phyloP scores from a whole-genome alignment of 805 yeast species.

The Tetrapisispora pingtungensis region DNA sequence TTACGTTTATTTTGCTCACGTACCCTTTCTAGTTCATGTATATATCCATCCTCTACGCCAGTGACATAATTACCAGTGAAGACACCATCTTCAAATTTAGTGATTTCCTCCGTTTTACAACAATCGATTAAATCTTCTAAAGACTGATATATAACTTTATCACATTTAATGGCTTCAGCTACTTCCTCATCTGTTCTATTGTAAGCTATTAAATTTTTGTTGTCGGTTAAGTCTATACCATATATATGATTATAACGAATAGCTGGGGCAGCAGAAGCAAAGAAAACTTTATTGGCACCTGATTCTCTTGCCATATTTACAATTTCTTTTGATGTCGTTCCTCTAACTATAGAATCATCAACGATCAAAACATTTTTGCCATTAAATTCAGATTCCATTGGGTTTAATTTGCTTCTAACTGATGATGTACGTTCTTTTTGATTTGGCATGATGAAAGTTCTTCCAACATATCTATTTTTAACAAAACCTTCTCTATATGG shows the following conservation, averaged over 20 bases:
- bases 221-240: conserved; percentile 95
- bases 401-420: conserved; percentile 89
- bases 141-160: conserved; percentile 79
- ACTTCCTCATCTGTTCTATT: conserved; percentile 66
- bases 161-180: conserved; percentile 76
- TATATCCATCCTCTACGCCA: conserved; percentile 79
- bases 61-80: conserved; percentile 92
- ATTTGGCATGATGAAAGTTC: conserved; percentile 98
- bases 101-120: conserved; percentile 41
- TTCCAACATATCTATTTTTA: conserved; percentile 91
- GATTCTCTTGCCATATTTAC: conserved; percentile 98
- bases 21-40: conserved; percentile 70
- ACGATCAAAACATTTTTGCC: conserved; percentile 80
- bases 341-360: conserved; percentile 95
- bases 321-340: conserved; percentile 93
- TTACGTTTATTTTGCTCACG: conserved; percentile 65
- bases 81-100: conserved; percentile 87
- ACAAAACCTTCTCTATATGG: conserved; percentile 97
- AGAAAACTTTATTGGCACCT: conserved; percentile 89
- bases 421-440: conserved; percentile 89
- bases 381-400: conserved; percentile 87
- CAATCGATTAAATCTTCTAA: conserved; percentile 75
- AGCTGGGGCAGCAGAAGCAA: conserved; percentile 98
- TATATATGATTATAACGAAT: conserved; percentile 91
- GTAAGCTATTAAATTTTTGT: conserved; percentile 86